Conservation (phyloP, 208 protist species). For the Leptomonas pyrrhocoris region DNA sequence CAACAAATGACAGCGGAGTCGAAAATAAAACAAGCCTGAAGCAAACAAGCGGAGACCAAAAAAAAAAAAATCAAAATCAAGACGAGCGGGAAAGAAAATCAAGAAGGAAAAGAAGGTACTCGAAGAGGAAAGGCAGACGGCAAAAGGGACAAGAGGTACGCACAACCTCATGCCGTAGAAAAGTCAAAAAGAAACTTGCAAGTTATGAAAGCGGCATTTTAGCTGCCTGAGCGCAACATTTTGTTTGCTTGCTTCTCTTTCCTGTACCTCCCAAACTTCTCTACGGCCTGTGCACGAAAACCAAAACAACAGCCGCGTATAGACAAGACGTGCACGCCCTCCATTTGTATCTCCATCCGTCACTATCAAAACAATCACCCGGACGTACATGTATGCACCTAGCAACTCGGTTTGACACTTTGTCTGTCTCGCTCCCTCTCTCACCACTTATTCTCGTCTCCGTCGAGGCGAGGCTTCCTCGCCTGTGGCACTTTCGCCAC, state of each 20-base stretch:
- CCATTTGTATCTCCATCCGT: too few relatives aligned
- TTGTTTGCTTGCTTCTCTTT: too few relatives aligned
- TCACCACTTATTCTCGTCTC: slow-evolving; percentile 5
- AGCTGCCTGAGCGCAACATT: too few relatives aligned
- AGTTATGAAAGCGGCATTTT: too few relatives aligned
- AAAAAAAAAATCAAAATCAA: slow-evolving; percentile 14
- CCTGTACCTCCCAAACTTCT: too few relatives aligned
- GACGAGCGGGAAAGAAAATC: neutral
- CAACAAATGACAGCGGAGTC: neutral
- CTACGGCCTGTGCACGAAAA: too few relatives aligned
- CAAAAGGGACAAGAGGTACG: neutral
- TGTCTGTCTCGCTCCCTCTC: neutral
- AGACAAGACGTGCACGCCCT: too few relatives aligned
- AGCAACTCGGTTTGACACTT: neutral
- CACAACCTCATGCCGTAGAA: neutral
- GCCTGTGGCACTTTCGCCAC: neutral
- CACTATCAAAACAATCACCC: too few relatives aligned
- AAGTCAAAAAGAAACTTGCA: too few relatives aligned
- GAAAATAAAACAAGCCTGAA: neutral
- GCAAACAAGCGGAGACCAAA: neutral
- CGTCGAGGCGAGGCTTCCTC: neutral
- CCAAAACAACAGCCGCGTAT: too few relatives aligned
- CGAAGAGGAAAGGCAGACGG: neutral
- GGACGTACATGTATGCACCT: neutral
- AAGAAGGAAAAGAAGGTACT: neutral